Conservation (phyloP, 306 rosid genomes). For the Notholithocarpus densiflorus region DNA sequence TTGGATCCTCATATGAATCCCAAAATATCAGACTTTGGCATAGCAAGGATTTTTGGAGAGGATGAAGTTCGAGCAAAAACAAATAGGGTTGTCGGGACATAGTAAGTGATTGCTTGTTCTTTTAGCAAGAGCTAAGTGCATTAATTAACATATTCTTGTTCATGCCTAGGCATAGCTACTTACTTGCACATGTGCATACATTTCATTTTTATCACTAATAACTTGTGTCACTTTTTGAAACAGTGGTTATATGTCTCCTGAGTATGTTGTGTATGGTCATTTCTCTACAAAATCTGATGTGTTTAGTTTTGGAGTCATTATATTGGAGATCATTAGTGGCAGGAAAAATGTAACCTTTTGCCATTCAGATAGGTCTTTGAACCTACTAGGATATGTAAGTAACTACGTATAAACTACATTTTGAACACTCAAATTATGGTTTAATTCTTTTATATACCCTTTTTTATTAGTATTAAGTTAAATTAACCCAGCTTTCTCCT, state of each 20-base stretch:
- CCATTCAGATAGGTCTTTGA: not conserved
- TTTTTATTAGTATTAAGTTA: not conserved
- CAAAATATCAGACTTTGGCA: slow-evolving; percentile 15
- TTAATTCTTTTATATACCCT: not conserved
- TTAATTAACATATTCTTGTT: too few relatives aligned
- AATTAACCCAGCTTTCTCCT: not conserved
- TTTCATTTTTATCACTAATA: not conserved
- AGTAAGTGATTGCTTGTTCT: not conserved
- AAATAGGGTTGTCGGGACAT: slow-evolving; percentile 14
- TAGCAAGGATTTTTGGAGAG: slow-evolving; percentile 9
- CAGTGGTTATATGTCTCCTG: slow-evolving; percentile 19
- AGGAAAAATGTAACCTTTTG: not conserved
- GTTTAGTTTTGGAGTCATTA: slow-evolving; percentile 17
- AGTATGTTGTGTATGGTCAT: slow-evolving; percentile 16
- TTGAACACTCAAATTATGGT: not conserved
- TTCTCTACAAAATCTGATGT: slow-evolving; percentile 21
- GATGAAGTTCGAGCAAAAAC: slow-evolving; percentile 11
- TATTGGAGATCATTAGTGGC: slow-evolving; percentile 15
- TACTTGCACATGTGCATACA: not conserved
- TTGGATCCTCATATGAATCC: slow-evolving; percentile 21
- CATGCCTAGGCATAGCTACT: too few relatives aligned
- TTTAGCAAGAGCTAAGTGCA: not conserved
- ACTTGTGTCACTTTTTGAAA: not conserved
- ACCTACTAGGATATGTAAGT: slow-evolving; percentile 19
- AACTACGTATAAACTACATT: too few relatives aligned